Evolutionary conservation across 352 stramenopile genomes (phyloP), one percentile per base, ranked within the genome.

Genomic region (Globisporangium abappressorium): DNA sequence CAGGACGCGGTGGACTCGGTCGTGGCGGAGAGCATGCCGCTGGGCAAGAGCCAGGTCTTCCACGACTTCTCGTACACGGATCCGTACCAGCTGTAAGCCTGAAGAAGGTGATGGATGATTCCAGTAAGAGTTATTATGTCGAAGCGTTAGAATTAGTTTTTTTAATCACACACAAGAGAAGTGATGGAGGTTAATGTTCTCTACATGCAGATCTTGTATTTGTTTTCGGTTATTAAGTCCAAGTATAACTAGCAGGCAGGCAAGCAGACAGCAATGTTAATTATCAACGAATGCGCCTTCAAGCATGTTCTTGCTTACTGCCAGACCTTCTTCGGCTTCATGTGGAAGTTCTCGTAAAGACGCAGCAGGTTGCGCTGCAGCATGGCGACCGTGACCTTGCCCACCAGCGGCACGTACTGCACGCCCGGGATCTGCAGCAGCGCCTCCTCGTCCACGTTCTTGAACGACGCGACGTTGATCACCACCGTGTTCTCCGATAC

Each of bases 351-450:
- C 73, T 98, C 92, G 83, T 98, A 98, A 26, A 99, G 79, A 70
- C 90, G 85, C 66, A 99, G 83, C 38, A 99, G 79, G 83, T 99
- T 99, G 66, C 95, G 87, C 79, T 99, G 92, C 28, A 99, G 80
- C 82, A 98, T 97, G 38, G 96, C 94, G 38, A 99, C 96, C 5
- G 97, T 99, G 46, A 99, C 96, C 74, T 98, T 98, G 59, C 97
- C 97, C 30, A 99, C 96, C 34, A 98, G 88, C 33, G 95, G 92
- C 63, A 99, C 91, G 82, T 98, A 98, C 65, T 90, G 89, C 38
- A 98, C 91, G 57, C 94, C 95, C 14, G 86, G 80, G 62, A 98
- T 93, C 69, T 97, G 66, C 18, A 98, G 57, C 22, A 99, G 78
- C 34, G 80, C 81, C 12, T 93, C 87, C 70, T 98, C 95, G 65